Evolutionary conservation across 352 stramenopile species (phyloP), one percentile per base, ranked within the genome.

Genomic region (Phytophthora megakarya): DNA sequence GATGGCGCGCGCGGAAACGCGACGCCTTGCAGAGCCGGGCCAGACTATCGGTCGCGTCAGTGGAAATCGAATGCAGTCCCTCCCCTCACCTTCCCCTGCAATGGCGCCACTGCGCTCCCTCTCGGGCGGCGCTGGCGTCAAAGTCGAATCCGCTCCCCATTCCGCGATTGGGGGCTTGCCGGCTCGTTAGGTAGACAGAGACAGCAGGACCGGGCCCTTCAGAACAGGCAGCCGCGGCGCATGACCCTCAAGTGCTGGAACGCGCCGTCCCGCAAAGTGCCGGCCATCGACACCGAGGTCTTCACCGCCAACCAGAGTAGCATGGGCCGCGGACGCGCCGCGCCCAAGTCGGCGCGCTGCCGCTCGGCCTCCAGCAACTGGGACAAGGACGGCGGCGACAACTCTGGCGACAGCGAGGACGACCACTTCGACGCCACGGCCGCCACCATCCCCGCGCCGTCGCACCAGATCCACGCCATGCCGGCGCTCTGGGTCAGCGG

Each of bases 161-260:
- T 76, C 49, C 50, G 54, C 68, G 63, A 75, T 75, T 75, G 46
- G 60, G 65, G 53, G 52, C 58, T 65, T 39, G 62, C 35, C 43
- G 61, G 52, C 49, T 57, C 33, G 32, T n/a, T 54, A 23, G 32
- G 51, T 11, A 47, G 18, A 22, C 38, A 56, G 42, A 42, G 28
- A 47, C 43, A 49, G 59, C 44, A 64, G 61, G 38, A 48, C 23
- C 5, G 25, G n/a, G n/a, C n/a, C n/a, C n/a, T n/a, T n/a, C n/a
- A n/a, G n/a, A n/a, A 35, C 30, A 44, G 40, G 43, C 32, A 57
- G 22, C 53, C 63, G 44, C 39, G 61, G 63, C 53, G 44, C 35
- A 88, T 88, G 78, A 88, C 78, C 62, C 76, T 88, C 69, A 84
- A 85, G 76, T 85, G 73, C 49, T 85, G 75, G 76, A 77, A 73